Conservation (phyloP, 1,284 basidiomycete genomes). For the Wallemia mellicola region DNA sequence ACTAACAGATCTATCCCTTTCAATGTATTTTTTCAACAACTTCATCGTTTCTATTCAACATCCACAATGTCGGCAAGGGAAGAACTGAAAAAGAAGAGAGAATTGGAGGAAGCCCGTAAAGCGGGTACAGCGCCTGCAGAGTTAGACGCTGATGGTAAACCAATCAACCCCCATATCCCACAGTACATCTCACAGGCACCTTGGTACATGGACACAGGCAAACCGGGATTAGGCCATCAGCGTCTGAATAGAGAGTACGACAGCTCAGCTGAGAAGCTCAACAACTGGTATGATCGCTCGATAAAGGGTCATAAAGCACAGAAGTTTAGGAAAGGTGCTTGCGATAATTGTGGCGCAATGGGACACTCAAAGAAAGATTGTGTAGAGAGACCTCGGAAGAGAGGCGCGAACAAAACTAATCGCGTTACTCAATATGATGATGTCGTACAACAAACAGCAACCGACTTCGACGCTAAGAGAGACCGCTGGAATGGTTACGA, state of each 20-base stretch:
- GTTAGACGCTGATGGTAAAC: slow-evolving; percentile 68
- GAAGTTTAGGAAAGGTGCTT: slow-evolving; percentile 90
- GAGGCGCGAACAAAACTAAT: slow-evolving; percentile 78
- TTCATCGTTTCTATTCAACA: slow-evolving; percentile 23
- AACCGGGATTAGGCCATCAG: slow-evolving; percentile 76
- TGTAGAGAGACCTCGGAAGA: slow-evolving; percentile 79
- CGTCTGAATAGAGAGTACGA: slow-evolving; percentile 31
- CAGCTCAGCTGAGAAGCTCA: slow-evolving; percentile 37
- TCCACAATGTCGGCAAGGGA: background rate
- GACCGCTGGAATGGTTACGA: slow-evolving; percentile 99
- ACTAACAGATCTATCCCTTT: slow-evolving; percentile 45
- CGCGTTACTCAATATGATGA: slow-evolving; percentile 78
- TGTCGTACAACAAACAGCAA: slow-evolving; percentile 40
- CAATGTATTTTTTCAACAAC: slow-evolving; percentile 30
- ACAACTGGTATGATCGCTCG: slow-evolving; percentile 82
- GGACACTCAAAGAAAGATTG: slow-evolving; percentile 78
- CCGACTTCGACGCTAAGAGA: slow-evolving; percentile 81
- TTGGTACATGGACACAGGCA: slow-evolving; percentile 86
- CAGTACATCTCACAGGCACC: slow-evolving; percentile 41
- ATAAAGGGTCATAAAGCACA: slow-evolving; percentile 59
- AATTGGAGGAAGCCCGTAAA: slow-evolving; percentile 31
- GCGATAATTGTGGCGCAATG: slow-evolving; percentile 94
- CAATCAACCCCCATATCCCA: slow-evolving; percentile 96
- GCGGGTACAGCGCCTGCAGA: slow-evolving; percentile 89
- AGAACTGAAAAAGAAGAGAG: slow-evolving; percentile 8